phyloP scores from a whole-genome alignment of 306 rosid species.

The Chamaecrista fasciculata region DNA sequence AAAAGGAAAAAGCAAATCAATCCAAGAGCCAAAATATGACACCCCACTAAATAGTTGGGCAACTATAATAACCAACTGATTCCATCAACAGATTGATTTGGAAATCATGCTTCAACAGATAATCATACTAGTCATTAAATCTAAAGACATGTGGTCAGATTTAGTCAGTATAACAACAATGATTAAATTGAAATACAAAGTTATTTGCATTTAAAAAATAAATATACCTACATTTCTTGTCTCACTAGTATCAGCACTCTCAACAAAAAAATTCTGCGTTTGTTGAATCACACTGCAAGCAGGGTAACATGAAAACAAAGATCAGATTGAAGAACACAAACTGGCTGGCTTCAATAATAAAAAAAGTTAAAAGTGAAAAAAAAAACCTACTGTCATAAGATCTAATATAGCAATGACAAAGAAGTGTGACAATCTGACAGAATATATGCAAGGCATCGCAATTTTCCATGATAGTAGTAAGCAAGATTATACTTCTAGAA shows the following conservation, averaged over 20 bases:
- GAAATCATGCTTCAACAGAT: conserved; percentile 16
- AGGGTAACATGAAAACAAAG: conserved; percentile 27
- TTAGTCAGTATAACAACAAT: conserved; percentile 5
- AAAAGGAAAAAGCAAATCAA: conserved; percentile 1
- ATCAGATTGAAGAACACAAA: conserved; percentile 28
- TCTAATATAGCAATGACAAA: conserved; percentile 7
- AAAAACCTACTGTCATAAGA: no score
- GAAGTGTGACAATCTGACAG: not conserved
- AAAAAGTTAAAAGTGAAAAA: no score
- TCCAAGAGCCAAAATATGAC: conserved; percentile 24
- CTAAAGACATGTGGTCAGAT: not conserved
- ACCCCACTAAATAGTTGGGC: not conserved
- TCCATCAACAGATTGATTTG: no score
- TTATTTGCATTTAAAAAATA: not conserved
- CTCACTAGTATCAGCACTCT: conserved; percentile 53
- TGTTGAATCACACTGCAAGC: conserved; percentile 75
- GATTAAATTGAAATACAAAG: conserved; percentile 17
- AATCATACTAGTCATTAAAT: conserved; percentile 4
- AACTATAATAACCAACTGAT: conserved; percentile 4
- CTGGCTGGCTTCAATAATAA: no score
- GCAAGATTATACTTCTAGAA: not conserved
- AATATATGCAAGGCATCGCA: conserved; percentile 5
- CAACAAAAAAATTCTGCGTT: conserved; percentile 60
- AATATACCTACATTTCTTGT: conserved; percentile 69
- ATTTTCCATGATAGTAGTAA: conserved; percentile 7